Evolutionary conservation across 768 basidiomycete genomes (phyloP), one percentile per base, ranked within the genome.

Genomic region (Xerocomellus amylosporus): DNA sequence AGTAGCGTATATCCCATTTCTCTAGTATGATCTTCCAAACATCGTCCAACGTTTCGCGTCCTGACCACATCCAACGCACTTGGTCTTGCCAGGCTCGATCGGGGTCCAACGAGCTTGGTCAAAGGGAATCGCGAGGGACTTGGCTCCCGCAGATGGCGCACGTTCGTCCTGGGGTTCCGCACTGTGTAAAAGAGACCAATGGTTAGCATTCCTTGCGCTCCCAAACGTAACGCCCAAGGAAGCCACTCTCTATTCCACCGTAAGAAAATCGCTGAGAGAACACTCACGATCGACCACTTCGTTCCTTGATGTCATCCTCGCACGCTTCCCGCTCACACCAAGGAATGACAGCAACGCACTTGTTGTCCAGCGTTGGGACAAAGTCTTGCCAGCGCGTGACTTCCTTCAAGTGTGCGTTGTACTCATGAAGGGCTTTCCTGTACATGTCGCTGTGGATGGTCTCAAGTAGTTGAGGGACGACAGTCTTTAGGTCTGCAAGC

Each of bases 221-320:
- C 17, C 12, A 14, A 42, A 38, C 8, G 33, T 2, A 24, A 26
- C 17, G 5, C 20, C 42, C n/a, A 51, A 46, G 24, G n/a, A 34
- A 33, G 20, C 6, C 19, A 12, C 30, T 37, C 2, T 40, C 28
- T 19, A n/a, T 39, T 39, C 30, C 39, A 22, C 33, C 2, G 24
- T 45, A 49, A 22, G 28, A 51, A 39, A 43, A 31, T 22, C 14
- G 26, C 10, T 0, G 8, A 41, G 10, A 46, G 15, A 53, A 56
- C 59, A 64, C 61, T 78, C 72, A 95, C 91, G 88, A 83, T 70
- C 84, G 78, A 53, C 85, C 92, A 67, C 87, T 92, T 58, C 90
- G 80, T 64, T 98, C 93, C 78, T 99, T 98, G 79, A 99, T 98
- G 64, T 94, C 91, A 69, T 99, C 96, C 72, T 99, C 97, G 66